These are phyloP conservation scores for Spizellomyces sp. DNA, from an alignment of 192 early-diverging fungal genomes.

Conservation along the genomic window DNA sequence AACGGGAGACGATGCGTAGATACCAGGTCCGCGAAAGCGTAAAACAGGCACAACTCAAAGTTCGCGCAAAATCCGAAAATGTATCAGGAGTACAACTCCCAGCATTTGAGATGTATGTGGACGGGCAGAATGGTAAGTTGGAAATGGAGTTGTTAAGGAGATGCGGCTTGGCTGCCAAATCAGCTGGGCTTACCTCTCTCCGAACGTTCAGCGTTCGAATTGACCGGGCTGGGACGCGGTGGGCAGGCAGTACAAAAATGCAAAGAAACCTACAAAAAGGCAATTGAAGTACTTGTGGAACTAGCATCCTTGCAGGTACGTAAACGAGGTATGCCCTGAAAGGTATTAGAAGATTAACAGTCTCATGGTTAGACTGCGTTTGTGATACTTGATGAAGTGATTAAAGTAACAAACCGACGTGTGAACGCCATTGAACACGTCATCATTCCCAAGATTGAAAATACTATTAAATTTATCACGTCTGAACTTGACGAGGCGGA, in stretches of 20 bases:
- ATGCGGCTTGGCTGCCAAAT: too few relatives aligned
- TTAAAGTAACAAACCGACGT: constrained; percentile 97
- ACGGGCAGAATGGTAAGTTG: constrained; percentile 81
- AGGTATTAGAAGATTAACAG: background rate
- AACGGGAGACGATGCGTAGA: constrained; percentile 40
- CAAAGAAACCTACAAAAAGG: constrained; percentile 92
- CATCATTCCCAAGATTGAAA: constrained; percentile 97
- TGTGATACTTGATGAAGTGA: constrained; percentile 98
- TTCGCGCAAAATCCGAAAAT: constrained; percentile 93
- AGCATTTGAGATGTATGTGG: constrained; percentile 83
- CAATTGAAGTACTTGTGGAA: constrained; percentile 94
- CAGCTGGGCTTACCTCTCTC: background rate
- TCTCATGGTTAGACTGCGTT: constrained; percentile 78
- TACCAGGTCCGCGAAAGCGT: constrained; percentile 96
- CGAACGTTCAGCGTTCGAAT: constrained; percentile 74
- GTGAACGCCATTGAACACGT: constrained; percentile 99
- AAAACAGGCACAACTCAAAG: constrained; percentile 88
- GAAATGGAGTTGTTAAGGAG: too few relatives aligned
- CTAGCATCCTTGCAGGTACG: constrained; percentile 93
- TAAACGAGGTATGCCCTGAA: too few relatives aligned
- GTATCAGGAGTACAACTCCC: constrained; percentile 97
- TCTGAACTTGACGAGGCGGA: constrained; percentile 98
- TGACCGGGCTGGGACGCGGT: constrained; percentile 97
- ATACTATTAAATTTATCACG: constrained; percentile 95
- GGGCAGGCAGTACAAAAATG: constrained; percentile 96